Evolutionary conservation across 164 flowering plant genomes (phyloP).

Genomic region (Magnolia changhungtana): DNA sequence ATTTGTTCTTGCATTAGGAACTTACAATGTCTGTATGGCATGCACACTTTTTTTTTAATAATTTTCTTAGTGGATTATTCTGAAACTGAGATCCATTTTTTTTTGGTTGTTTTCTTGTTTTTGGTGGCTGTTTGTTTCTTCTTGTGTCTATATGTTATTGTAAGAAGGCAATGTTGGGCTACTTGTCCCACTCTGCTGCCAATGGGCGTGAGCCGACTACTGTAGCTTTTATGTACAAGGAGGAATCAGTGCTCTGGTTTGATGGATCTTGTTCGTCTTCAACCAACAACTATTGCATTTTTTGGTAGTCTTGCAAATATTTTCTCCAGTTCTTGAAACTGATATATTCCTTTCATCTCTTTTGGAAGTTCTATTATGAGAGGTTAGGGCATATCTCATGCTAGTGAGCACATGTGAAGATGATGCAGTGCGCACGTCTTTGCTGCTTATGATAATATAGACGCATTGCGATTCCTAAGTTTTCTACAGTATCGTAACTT

Average conservation of each 20-base stretch:
- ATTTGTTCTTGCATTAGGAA: slow-evolving; percentile 62
- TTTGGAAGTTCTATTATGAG: slow-evolving; percentile 18
- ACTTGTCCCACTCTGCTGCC: slow-evolving; percentile 97
- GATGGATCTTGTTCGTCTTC: slow-evolving; percentile 85
- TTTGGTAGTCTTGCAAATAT: slow-evolving; percentile 73
- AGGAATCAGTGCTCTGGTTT: slow-evolving; percentile 82
- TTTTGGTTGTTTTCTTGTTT: slow-evolving; percentile 74
- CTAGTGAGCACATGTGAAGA: slow-evolving; percentile 11
- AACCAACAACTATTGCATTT: slow-evolving; percentile 58
- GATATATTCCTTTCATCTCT: slow-evolving; percentile 30
- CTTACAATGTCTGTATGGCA: slow-evolving; percentile 25
- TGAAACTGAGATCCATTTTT: slow-evolving; percentile 67
- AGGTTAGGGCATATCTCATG: slow-evolving; percentile 24
- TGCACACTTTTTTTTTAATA: slow-evolving; percentile 14
- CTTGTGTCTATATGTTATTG: slow-evolving; percentile 74
- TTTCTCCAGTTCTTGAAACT: slow-evolving; percentile 44
- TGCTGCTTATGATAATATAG: slow-evolving; percentile 1
- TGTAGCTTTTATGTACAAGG: slow-evolving; percentile 94
- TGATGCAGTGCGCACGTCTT: slow-evolving; percentile 9
- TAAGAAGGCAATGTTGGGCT: slow-evolving; percentile 97
- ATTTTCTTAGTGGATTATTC: slow-evolving; percentile 52
- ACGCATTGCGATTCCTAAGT: not conserved
- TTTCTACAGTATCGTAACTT: slow-evolving; percentile 12
- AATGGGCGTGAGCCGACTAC: slow-evolving; percentile 97
- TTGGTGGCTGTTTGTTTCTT: slow-evolving; percentile 94